phyloP scores from a whole-genome alignment of 1,139 yeast genomes.

The Pichia sp. region DNA sequence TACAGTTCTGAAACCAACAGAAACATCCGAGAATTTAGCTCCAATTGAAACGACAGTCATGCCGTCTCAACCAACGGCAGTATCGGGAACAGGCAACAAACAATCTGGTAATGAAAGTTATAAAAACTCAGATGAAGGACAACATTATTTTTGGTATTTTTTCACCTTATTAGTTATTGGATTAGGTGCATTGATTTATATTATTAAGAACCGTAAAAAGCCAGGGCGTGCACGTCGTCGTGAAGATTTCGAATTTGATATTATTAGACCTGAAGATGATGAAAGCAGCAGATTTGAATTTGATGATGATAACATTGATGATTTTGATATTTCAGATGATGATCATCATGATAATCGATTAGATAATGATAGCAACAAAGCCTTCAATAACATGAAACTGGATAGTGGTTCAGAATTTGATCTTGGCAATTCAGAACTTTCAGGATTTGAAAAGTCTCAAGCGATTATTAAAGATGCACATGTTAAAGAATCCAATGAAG shows the following conservation, averaged over 20 bases:
- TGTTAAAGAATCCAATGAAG: constrained; percentile 1
- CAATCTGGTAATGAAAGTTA: constrained; percentile 5
- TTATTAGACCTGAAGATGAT: constrained; percentile 61
- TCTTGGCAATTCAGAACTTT: constrained; percentile 8
- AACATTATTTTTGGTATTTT: constrained; percentile 38
- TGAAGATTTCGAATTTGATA: constrained; percentile 73
- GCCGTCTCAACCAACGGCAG: neutral
- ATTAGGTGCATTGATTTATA: constrained; percentile 44
- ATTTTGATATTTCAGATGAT: neutral
- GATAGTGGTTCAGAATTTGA: constrained; percentile 8
- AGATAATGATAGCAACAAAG: constrained; percentile 10
- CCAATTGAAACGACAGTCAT: neutral
- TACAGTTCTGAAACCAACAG: neutral
- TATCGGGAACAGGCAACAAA: neutral
- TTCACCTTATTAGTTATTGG: constrained; percentile 56
- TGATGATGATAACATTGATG: constrained; percentile 11
- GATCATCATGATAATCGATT: neutral
- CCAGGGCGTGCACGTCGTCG: constrained; percentile 53
- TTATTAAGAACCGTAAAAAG: constrained; percentile 42
- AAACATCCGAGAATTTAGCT: too few relatives aligned
- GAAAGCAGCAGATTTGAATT: constrained; percentile 28
- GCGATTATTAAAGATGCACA: constrained; percentile 6
- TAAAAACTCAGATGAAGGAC: constrained; percentile 28
- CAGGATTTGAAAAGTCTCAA: constrained; percentile 9
- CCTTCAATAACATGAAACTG: neutral